Conservation (phyloP, 768 basidiomycete genomes). For the Mycena indigotica region DNA sequence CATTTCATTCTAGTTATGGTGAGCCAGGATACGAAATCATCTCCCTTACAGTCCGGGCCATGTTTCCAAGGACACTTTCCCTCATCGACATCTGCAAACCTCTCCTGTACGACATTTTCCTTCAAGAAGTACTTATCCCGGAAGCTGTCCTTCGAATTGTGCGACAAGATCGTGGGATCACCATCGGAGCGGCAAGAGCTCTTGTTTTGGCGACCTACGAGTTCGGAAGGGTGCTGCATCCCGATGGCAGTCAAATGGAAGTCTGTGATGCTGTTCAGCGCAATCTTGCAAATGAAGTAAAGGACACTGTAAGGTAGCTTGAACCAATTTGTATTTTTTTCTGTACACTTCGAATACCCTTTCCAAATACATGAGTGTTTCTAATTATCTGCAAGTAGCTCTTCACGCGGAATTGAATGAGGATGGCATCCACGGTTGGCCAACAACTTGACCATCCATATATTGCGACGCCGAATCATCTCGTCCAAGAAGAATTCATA, state of each 20-base stretch:
- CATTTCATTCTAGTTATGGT: neutral
- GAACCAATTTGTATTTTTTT: too few relatives aligned
- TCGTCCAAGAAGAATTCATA: slow-evolving; percentile 22
- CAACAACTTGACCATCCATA: too few relatives aligned
- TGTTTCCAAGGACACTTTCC: neutral
- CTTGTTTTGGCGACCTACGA: too few relatives aligned
- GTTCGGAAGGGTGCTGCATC: neutral
- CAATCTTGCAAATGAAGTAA: too few relatives aligned
- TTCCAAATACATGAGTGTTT: too few relatives aligned
- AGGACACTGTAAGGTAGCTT: too few relatives aligned
- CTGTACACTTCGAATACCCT: too few relatives aligned
- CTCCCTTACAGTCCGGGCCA: neutral
- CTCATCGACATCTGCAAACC: neutral
- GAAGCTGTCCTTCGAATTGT: neutral
- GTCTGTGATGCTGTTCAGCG: neutral
- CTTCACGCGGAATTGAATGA: too few relatives aligned
- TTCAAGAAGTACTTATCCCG: neutral
- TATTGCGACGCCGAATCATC: slow-evolving; percentile 7
- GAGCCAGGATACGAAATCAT: neutral
- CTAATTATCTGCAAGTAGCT: too few relatives aligned
- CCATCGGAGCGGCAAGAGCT: neutral
- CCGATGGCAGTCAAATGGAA: neutral
- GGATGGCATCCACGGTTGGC: too few relatives aligned
- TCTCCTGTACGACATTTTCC: neutral
- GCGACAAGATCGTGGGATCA: neutral